Base-by-base conservation (phyloP, 225 moss, liverwort and hornwort species). In the Sphagnum tenellum region DNA sequence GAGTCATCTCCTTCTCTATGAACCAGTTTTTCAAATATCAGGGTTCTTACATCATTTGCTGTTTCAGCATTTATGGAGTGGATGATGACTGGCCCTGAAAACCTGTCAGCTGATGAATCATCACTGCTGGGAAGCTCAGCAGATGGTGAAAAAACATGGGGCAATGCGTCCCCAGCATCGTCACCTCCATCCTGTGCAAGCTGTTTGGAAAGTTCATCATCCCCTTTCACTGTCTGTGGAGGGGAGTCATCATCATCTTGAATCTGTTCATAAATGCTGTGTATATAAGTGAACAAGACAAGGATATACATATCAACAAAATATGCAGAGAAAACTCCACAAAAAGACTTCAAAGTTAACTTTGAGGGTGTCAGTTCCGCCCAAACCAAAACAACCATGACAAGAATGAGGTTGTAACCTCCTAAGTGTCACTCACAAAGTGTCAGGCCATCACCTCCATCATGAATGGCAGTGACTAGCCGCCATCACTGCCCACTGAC, bases 211-310 rank as follows among this genome's bases (percentile, higher is more conserved):
- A 60, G 61, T 59, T 76, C 83, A 53, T 83, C 83, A 46, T 75
- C 80, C 59, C 82, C 83, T 50, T 77, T 71, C 70, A 76, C 68
- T 61, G 67, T 56, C 70, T 77, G 67, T 66, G 75, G 56, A 69
- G 70, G 66, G 62, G 58, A 68, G 46, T 70, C 79, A 57, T 85
- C 85, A 68, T 89, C 92, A 57, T 88, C 92, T 56, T 86, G 82
- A 62, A 89, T 78, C 77, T 86, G 70, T 47, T 60, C 68, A 57
- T 47, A 14, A 63, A 64, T 47, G 65, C 58, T 46, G 48, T 29
- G 44, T 62, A 13, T 47, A 50, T 48, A 57, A 52, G 52, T 52
- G 52, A 52, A 52, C 9, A 9, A 9, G 52, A 52, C 6, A 6
- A 52, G 6, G 52, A 9, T 52, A 29, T 29, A 29, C 29, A 29